Conservation (phyloP, 2,329 filamentous ascomycete genomes). For the Aureobasidium musti region DNA sequence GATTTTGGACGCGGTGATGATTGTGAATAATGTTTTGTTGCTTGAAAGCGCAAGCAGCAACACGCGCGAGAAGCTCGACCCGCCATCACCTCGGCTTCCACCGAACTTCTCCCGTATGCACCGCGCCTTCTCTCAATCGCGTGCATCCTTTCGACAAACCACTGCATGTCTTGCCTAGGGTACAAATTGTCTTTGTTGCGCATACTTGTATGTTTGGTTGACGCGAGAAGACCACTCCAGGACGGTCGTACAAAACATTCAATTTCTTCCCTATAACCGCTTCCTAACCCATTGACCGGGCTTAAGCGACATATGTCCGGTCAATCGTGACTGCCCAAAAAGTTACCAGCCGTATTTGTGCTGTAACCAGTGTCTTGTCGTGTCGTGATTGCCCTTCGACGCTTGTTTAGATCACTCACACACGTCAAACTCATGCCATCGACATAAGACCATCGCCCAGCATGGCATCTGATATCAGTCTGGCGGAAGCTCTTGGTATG, state of each 20-base stretch:
- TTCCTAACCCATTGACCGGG: neutral
- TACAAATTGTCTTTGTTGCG: neutral
- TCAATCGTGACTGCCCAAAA: conserved; percentile 10
- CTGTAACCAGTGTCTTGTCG: neutral
- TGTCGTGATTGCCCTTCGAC: neutral
- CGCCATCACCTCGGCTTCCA: conserved; percentile 9
- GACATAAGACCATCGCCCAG: neutral
- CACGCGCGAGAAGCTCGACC: conserved; percentile 25
- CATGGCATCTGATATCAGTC: conserved; percentile 26
- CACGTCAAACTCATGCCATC: neutral
- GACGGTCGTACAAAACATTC: neutral
- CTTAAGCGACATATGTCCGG: conserved; percentile 22
- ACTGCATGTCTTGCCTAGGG: neutral
- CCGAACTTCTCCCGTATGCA: conserved; percentile 21
- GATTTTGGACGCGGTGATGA: neutral
- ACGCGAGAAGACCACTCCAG: neutral
- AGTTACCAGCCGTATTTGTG: neutral
- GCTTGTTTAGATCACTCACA: neutral
- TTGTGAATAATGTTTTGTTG: conserved; percentile 19
- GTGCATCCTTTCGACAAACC: neutral
- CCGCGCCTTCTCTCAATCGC: conserved; percentile 10
- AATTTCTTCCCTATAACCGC: neutral
- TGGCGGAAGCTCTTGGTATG: conserved; percentile 28
- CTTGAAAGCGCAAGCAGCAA: conserved; percentile 19
- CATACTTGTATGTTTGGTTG: neutral